Evolutionary conservation across 1,284 basidiomycete genomes (phyloP).

Genomic region (Papiliotrema laurentii): DNA sequence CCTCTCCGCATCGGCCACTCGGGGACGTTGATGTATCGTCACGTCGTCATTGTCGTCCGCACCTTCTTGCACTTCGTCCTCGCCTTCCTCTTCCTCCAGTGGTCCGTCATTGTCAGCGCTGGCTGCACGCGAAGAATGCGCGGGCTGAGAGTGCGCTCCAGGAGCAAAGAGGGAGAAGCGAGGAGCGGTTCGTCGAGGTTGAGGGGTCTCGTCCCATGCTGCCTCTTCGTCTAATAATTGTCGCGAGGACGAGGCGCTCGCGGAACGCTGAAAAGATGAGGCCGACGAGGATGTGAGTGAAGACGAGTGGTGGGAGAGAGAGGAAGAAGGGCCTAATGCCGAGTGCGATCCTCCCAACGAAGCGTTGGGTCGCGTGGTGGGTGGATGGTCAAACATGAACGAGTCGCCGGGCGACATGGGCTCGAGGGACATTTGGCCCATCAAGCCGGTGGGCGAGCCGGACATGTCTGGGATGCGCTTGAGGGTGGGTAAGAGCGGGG

Average conservation of each 20-base stretch:
- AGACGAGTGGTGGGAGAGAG: too few relatives aligned
- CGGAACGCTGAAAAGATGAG: not conserved
- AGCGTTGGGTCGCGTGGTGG: not conserved
- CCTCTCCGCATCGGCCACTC: conserved; percentile 4
- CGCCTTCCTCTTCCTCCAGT: conserved; percentile 7
- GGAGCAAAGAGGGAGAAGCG: conserved; percentile 7
- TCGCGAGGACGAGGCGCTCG: not conserved
- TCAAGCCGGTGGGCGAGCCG: not conserved
- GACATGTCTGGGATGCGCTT: conserved; percentile 2
- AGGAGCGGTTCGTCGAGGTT: not conserved
- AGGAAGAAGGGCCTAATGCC: not conserved
- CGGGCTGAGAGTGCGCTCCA: too few relatives aligned
- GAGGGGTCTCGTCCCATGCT: not conserved
- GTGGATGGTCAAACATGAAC: not conserved
- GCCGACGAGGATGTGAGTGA: not conserved
- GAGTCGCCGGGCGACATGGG: conserved; percentile 4
- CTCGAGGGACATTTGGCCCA: conserved; percentile 3
- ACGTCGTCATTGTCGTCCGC: conserved; percentile 7
- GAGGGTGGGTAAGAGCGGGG: conserved; percentile 5
- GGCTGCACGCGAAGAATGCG: too few relatives aligned
- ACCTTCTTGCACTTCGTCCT: conserved; percentile 3
- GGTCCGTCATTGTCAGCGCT: conserved; percentile 3
- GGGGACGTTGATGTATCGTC: not conserved
- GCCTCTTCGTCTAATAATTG: not conserved
- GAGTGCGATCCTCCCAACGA: not conserved